Percentiles rank a stretch among this genome's conserved stretches.
These are phyloP conservation scores for Syzygium aqueum DNA, from an alignment of 345 rosid genomes.

Conservation along the genomic window DNA sequence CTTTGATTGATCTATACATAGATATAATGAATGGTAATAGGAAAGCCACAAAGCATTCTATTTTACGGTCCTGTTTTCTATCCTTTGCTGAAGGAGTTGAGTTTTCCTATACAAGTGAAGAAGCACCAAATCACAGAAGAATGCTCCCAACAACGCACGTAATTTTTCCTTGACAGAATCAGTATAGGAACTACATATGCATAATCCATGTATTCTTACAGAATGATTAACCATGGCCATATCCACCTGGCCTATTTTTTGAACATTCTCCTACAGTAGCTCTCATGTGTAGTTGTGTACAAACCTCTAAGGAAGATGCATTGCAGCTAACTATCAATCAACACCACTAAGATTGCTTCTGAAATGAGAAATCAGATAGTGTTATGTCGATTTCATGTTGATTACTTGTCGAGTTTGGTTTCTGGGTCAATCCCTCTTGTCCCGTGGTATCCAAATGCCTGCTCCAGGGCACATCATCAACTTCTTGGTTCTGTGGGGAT, in stretches of 20 bases:
- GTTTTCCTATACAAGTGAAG: not conserved
- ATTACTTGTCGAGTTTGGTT: slow-evolving; percentile 9
- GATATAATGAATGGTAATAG: not conserved
- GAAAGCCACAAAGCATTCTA: not conserved
- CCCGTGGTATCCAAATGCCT: slow-evolving; percentile 4
- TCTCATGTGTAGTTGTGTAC: not conserved
- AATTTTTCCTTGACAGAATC: not conserved
- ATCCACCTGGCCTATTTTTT: not conserved
- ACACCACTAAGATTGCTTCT: not conserved
- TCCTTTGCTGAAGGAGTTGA: not conserved
- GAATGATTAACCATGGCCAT: not conserved
- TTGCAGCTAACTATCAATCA: not conserved
- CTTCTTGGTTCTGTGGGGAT: slow-evolving; percentile 7
- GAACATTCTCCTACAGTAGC: not conserved
- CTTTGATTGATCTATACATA: not conserved
- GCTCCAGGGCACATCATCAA: not conserved
- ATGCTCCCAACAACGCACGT: not conserved
- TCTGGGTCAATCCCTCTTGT: slow-evolving; percentile 3
- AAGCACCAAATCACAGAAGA: not conserved
- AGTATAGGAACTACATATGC: not conserved
- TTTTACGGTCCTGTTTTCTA: not conserved
- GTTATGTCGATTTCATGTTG: slow-evolving; percentile 16
- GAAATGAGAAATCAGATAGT: slow-evolving; percentile 22
- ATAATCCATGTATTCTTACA: not conserved
- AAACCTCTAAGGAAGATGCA: not conserved